Evolutionary conservation across 306 rosid genomes (phyloP), one percentile per base, ranked within the genome.

Genomic region (Ceratonia siliqua): DNA sequence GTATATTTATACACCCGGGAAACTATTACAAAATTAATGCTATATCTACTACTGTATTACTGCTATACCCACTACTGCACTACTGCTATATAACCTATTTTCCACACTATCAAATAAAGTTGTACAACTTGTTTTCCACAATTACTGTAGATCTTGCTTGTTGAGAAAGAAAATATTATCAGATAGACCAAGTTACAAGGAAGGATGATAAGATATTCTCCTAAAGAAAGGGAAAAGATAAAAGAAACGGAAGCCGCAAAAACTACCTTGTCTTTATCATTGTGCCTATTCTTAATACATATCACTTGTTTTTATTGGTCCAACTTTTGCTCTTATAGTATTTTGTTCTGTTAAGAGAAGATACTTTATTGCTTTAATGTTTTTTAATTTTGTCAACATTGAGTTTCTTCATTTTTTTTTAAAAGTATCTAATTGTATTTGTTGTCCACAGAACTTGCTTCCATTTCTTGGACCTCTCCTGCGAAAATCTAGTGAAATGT

Each of bases 381-480:
- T 42, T 27, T 39, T 61, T 36, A 50, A 43, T 25, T 35, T 70
- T 22, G 5, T 65, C 15, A 18, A 8, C 73, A n/a, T 66, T 72
- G 38, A 15, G 20, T 61, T 67, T 54, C 27, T 75, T 79, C 62
- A 68, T 9, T 66, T 68, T 77, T 68, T 77, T 32, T 35, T 85
- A 65, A 75, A 75, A 64, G 20, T 18, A 21, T 9, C 33, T 75
- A 13, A 61, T 65, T 18, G 11, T 68, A 33, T 70, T 13, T 80
- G 70, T 75, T 67, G 57, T 85, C 50, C 81, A 86, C 97, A 95
- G 99, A 87, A 92, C 80, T 83, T 95, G 85, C 91, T 87, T 76
- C 91, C 94, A 53, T 95, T 95, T 85, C 86, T 95, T 78, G 98
- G 90, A 72, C 98, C 99, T n/a, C 97, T 95, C 72, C 55, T 90